Evolutionary conservation across 2,329 filamentous ascomycete genomes (phyloP).

Genomic region (Fonsecaea erecta): DNA sequence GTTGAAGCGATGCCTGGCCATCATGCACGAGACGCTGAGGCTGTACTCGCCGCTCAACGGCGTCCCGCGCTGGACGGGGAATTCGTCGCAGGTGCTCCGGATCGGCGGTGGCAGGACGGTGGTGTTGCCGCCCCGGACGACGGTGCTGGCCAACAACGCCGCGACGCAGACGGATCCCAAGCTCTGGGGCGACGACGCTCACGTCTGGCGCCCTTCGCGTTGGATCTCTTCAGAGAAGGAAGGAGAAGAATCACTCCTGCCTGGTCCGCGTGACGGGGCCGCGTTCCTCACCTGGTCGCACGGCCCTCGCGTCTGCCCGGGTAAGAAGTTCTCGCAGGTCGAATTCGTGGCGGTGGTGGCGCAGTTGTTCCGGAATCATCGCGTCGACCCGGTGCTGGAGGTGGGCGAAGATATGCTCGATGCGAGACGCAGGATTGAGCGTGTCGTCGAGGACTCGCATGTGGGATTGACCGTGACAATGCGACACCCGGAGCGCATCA

Average conservation of each 20-base stretch:
- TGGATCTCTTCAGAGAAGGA: constrained; percentile 44
- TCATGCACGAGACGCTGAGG: constrained; percentile 37
- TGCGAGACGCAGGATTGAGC: background rate
- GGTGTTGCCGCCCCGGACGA: constrained; percentile 31
- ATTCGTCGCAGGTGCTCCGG: constrained; percentile 26
- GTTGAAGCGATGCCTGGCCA: constrained; percentile 18
- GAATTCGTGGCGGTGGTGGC: constrained; percentile 46
- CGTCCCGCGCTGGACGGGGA: constrained; percentile 19
- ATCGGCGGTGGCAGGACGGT: constrained; percentile 26
- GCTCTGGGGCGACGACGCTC: constrained; percentile 38
- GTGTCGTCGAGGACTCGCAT: background rate
- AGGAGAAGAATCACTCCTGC: background rate
- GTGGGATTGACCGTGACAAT: background rate
- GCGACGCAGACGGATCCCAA: constrained; percentile 39
- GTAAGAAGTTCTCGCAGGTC: constrained; percentile 44
- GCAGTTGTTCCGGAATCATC: constrained; percentile 44
- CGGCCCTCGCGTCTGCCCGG: constrained; percentile 41
- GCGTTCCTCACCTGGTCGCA: constrained; percentile 40
- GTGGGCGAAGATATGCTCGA: background rate
- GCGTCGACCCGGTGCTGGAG: constrained; percentile 26
- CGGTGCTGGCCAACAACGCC: constrained; percentile 33
- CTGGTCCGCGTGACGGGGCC: background rate
- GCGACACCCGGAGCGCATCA: background rate
- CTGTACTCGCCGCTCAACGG: constrained; percentile 29
- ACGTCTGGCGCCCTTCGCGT: constrained; percentile 41